Evolutionary conservation across 768 basidiomycete genomes (phyloP), one percentile per base, ranked within the genome.

Genomic region (Lentinula detonsa): DNA sequence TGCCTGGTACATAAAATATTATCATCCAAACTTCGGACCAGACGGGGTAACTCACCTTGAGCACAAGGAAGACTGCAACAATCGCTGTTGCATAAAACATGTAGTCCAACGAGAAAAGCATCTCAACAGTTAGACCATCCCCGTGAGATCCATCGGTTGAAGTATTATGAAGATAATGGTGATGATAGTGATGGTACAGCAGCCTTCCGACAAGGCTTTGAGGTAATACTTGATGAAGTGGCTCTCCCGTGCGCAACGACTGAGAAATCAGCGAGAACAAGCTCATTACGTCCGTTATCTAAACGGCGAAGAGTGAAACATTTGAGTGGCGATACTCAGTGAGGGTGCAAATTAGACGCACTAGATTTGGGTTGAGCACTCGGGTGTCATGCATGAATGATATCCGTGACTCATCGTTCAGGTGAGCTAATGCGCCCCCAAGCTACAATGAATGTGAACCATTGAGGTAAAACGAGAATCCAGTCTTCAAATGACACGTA

Each of bases 311-410:
- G n/a, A 7, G 15, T 3, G n/a, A 59, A 8, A 16, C 16, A n/a
- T 78, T 62, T 5, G 34, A 16, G 18, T 33, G 35, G 16, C 34
- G 55, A 15, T 33, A 2, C 5, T 28, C 11, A 9, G 39, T 1
- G 35, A 11, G 8, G 31, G 28, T 6, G 49, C n/a, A 31, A 21
- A 45, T 18, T 4, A 42, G 34, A 75, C 77, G 63, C 61, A 81
- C 83, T 63, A 85, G 82, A 65, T 80, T 76, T 0, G 85, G 84
- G 65, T 85, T 81, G 43, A 85, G 72, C 59, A 82, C 76, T 37
- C 78, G 75, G 1, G 81, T 82, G 53, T 72, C 69, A 34, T 76
- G 75, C 0, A 81, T 69, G 53, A 83, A 73, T 5, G 64, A 61
- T 31, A 69, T 69, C 21, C 78, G 70, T 77, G 79, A 80, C 15